Base-by-base conservation (phyloP, 2,329 filamentous ascomycete genomes). In the Penicillium janthinellum region DNA sequence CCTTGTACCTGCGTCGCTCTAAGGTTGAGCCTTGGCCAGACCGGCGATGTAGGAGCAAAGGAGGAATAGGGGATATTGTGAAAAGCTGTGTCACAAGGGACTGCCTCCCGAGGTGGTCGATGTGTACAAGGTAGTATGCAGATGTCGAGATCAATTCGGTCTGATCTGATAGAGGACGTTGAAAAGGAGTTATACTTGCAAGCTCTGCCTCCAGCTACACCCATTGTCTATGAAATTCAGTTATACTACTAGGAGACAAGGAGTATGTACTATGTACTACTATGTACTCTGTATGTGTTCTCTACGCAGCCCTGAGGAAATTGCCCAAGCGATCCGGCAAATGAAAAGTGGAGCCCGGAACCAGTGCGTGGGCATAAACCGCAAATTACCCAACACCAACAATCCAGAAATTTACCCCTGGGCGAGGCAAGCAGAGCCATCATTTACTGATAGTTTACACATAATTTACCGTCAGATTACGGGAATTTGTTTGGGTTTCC, bases 381-480 rank as follows among this genome's bases (percentile, higher is more conserved):
- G 3, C 14, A 11, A 39, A 52, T 28, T 25, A n/a, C 20, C 20
- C 48, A n/a, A 15, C 35, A 3, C 14, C 20, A 5, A 10, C 15
- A n/a, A 35, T 1, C 3, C 1, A 35, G 31, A 52, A 17, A 41
- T 20, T 50, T 50, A 50, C 10, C 17, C 12, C 14, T 34, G 48
- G 48, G 31, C 28, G 17, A 34, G 25, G 5, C 25, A 7, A 5
- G 25, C 25, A 28, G 25, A 28, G 14, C 17, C 17, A 22, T 37
- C 12, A 5, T 4, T 22, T 22, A 12, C 31, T 14, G 7, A 20
- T 51, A 57, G 52, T 37, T 59, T 54, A 59, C 56, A 11, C 10
- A 45, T 62, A 57, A 61, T 54, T 62, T 62, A 64, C 59, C n/a
- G 28, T 56, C 57, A 55, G 28, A 55, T 45, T 55, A 55, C 52